Base-by-base conservation (phyloP, 2,329 filamentous ascomycete species). In the Neopestalotiopsis rosae region DNA sequence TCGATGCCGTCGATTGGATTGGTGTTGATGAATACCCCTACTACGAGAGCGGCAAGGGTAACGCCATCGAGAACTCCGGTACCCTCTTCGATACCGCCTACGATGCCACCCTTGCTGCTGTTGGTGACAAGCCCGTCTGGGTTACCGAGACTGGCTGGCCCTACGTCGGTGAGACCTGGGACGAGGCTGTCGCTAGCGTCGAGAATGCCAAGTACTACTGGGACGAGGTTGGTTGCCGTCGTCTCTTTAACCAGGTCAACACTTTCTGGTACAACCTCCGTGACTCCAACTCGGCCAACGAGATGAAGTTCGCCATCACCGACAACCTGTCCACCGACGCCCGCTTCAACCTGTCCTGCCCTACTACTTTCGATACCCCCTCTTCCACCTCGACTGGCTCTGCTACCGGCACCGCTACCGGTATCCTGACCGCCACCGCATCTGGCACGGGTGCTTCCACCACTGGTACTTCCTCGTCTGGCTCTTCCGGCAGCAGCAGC, bases 101-200 rank as follows among this genome's bases (percentile, higher is more conserved):
- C 75, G 74, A 84, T 61, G 80, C 81, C 65, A 81, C 83, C 71
- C 61, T 81, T 65, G 83, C 78, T 49, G 86, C 84, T 61, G 84
- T 85, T 73, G 77, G 78, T 34, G 84, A 82, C 74, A 88, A 88
- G 81, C 85, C 83, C 71, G 84, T 90, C 74, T 89, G 89, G 86
- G 82, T 90, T 61, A 89, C 88, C 24, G 89, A 92, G 84, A 90
- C 88, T 13, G 90, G 90, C 74, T 92, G 89, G 90, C 90, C 90
- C 65, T 81, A 83, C 64, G 80, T 77, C 45, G 90, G 90, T 52
- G 76, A 81, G 12, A 81, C 82, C 65, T 86, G 85, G 79, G 88
- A 88, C 66, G 73, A 85, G 78, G 90, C 87, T 66, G 83, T 86
- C 10, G 77, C 90, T 63, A 87, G 82, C 71, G 79, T 86, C 38